These are phyloP conservation scores for Imleria badia DNA, from an alignment of 768 basidiomycete genomes.

Conservation along the genomic window DNA sequence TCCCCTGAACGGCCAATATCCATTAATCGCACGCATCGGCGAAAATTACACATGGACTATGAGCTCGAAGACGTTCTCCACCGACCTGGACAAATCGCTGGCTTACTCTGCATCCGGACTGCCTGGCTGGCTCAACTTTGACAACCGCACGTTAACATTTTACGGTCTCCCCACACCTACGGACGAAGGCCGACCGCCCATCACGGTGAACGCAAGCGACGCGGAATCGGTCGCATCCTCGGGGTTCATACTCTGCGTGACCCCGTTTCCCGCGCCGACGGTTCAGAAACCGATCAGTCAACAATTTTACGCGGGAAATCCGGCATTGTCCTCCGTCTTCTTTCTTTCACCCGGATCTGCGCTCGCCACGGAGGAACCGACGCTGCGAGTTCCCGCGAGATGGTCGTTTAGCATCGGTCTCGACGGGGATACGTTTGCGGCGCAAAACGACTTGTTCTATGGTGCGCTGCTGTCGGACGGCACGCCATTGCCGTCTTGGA, in stretches of 20 bases:
- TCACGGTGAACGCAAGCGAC: conserved; percentile 67
- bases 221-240: conserved; percentile 51
- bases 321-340: conserved; percentile 76
- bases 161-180: conserved; percentile 60
- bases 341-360: conserved; percentile 60
- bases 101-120: conserved; percentile 55
- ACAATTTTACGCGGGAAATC: conserved; percentile 62
- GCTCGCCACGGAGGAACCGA: conserved; percentile 47
- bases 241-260: conserved; percentile 56
- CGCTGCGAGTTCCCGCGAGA: conserved; percentile 68
- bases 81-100: conserved; percentile 42
- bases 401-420: conserved; percentile 95
- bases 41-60: conserved; percentile 70
- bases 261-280: conserved; percentile 50
- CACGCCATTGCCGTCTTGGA: conserved; percentile 72
- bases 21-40: conserved; percentile 70
- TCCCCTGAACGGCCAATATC: conserved; percentile 71
- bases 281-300: conserved; percentile 51
- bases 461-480: conserved; percentile 63
- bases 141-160: conserved; percentile 58
- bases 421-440: conserved; percentile 57
- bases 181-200: conserved; percentile 61
- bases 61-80: conserved; percentile 62
- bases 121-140: conserved; percentile 79
- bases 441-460: conserved; percentile 55